Percentiles rank a stretch among this genome's conserved stretches.
Conservation (phyloP, 179 eudicot genomes). For the Heliamphora pulchella region DNA sequence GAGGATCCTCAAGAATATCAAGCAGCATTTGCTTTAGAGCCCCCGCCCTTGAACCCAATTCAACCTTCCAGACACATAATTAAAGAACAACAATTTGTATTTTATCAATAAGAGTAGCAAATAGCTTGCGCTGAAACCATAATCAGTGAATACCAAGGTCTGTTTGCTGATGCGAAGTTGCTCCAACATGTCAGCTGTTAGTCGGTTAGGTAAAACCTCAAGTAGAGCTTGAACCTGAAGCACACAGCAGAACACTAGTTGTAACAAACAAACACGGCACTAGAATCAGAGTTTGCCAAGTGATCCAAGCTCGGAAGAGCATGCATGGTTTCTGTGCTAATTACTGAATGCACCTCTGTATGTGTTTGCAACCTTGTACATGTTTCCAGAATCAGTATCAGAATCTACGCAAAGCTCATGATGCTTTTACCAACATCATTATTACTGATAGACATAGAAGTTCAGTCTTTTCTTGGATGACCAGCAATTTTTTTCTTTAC, state of each 20-base stretch:
- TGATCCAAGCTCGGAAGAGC: neutral
- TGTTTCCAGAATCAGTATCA: neutral
- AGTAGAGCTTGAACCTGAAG: constrained; percentile 77
- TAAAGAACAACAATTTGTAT: neutral
- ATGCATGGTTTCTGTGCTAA: neutral
- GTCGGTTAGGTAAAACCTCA: constrained; percentile 82
- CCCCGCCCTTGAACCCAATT: constrained; percentile 85
- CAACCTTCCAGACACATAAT: constrained; percentile 48
- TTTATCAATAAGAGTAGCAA: neutral
- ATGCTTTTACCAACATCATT: neutral
- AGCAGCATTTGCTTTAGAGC: constrained; percentile 92
- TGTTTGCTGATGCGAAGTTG: constrained; percentile 94
- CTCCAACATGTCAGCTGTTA: constrained; percentile 78
- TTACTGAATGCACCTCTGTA: neutral
- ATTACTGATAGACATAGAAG: neutral
- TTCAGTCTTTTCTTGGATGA: constrained; percentile 5
- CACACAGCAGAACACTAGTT: constrained; percentile 14
- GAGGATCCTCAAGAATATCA: constrained; percentile 90
- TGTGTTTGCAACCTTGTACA: neutral
- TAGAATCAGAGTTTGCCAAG: constrained; percentile 1
- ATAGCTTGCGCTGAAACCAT: neutral
- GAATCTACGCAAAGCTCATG: neutral
- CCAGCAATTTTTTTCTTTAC: neutral
- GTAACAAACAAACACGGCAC: neutral
- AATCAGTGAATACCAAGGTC: constrained; percentile 51